phyloP scores from a whole-genome alignment of 768 basidiomycete species.

The Amanita rubescens region DNA sequence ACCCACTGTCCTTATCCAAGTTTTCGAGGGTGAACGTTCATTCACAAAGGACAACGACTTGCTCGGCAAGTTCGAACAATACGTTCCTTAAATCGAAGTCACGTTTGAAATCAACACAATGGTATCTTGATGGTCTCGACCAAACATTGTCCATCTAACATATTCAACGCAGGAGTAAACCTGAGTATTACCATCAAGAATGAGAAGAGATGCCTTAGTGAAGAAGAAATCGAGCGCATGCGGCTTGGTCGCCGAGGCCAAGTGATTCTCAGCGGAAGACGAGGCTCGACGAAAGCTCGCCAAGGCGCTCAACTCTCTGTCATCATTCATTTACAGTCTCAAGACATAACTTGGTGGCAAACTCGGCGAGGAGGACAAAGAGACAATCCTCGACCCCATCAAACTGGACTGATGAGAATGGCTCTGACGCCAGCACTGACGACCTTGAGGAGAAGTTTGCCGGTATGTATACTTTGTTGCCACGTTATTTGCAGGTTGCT shows the following conservation, averaged over 20 bases:
- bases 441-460: conserved; percentile 89
- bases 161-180: too few relatives aligned
- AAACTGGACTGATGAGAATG: conserved; percentile 93
- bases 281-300: conserved; percentile 76
- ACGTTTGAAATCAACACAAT: too few relatives aligned
- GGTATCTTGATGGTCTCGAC: too few relatives aligned
- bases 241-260: conserved; percentile 92
- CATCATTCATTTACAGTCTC: conserved; percentile 78
- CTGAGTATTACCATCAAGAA: too few relatives aligned
- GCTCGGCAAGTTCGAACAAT: too few relatives aligned
- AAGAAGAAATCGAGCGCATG: conserved; percentile 92
- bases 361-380: conserved; percentile 73
- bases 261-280: conserved; percentile 82
- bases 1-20: too few relatives aligned
- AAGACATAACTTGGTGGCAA: conserved; percentile 85
- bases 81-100: too few relatives aligned
- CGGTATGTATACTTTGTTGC: conserved; percentile 22
- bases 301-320: conserved; percentile 74
- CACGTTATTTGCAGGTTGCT: background rate
- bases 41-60: too few relatives aligned
- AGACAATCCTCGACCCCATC: conserved; percentile 69
- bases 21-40: too few relatives aligned
- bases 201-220: too few relatives aligned
- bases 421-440: conserved; percentile 67
- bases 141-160: too few relatives aligned